Percentiles rank a stretch among this genome's conserved stretches.
Evolutionary conservation across 768 basidiomycete species (phyloP).

Genomic region (Suillus brevipes): DNA sequence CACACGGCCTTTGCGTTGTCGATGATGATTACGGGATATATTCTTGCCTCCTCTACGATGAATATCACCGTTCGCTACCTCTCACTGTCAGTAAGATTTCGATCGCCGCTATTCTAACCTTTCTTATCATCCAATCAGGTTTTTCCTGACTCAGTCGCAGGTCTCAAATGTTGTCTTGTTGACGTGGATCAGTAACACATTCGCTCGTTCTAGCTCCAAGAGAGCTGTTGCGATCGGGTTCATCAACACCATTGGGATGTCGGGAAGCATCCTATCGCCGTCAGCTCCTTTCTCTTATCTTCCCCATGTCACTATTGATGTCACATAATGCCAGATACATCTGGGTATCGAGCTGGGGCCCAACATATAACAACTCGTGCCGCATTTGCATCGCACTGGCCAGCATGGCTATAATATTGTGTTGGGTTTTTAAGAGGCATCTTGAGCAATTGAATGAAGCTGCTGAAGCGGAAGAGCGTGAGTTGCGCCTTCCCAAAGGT

Average conservation of each 20-base stretch:
- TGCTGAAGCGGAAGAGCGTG: slow-evolving; percentile 38
- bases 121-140: slow-evolving; percentile 39
- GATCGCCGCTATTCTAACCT: neutral
- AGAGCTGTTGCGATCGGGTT: slow-evolving; percentile 45
- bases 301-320: slow-evolving; percentile 5
- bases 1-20: slow-evolving; percentile 56
- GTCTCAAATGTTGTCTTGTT: slow-evolving; percentile 63
- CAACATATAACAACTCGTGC: slow-evolving; percentile 64
- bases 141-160: slow-evolving; percentile 70
- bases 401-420: slow-evolving; percentile 47
- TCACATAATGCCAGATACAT: slow-evolving; percentile 42
- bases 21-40: slow-evolving; percentile 62
- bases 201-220: slow-evolving; percentile 76
- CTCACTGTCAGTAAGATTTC: slow-evolving; percentile 45
- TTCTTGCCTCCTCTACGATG: slow-evolving; percentile 61
- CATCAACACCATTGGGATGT: slow-evolving; percentile 4
- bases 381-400: slow-evolving; percentile 64
- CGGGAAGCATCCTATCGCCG: slow-evolving; percentile 9
- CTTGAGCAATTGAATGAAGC: slow-evolving; percentile 40
- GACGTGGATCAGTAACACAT: slow-evolving; percentile 48
- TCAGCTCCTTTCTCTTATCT: slow-evolving; percentile 7
- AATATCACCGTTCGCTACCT: slow-evolving; percentile 55
- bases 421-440: slow-evolving; percentile 43
- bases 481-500: slow-evolving; percentile 33
- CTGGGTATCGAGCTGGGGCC: slow-evolving; percentile 68